Percentiles rank a stretch among this genome's conserved stretches.
Evolutionary conservation across 2,329 filamentous ascomycete genomes (phyloP).

Genomic region (Zasmidium angulare): DNA sequence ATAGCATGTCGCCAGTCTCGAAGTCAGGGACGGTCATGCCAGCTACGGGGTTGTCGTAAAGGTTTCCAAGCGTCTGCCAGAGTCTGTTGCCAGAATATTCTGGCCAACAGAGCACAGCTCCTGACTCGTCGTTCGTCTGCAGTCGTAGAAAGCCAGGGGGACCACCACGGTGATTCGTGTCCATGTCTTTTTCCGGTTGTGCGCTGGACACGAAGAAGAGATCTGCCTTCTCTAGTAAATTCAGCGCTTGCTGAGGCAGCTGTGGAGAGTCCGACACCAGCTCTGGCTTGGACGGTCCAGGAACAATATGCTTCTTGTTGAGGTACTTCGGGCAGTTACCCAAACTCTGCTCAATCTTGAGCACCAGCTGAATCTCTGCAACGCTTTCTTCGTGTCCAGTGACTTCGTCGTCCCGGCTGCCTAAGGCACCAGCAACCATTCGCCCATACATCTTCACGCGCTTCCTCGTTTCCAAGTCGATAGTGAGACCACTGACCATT

Average conservation of each 20-base stretch:
- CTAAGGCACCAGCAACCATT: slow-evolving; percentile 64
- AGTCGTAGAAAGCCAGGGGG: slow-evolving; percentile 72
- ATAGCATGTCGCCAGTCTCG: slow-evolving; percentile 69
- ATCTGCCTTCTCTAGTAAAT: slow-evolving; percentile 65
- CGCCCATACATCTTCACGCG: slow-evolving; percentile 72
- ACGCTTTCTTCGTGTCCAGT: slow-evolving; percentile 29
- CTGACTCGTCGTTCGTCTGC: slow-evolving; percentile 52
- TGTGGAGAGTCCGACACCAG: slow-evolving; percentile 49
- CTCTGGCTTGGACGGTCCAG: slow-evolving; percentile 55
- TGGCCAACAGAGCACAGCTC: slow-evolving; percentile 66
- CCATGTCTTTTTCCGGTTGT: slow-evolving; percentile 66
- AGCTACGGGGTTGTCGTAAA: slow-evolving; percentile 64
- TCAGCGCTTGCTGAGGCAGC: slow-evolving; percentile 56
- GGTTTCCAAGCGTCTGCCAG: slow-evolving; percentile 81
- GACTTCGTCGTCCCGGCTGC: slow-evolving; percentile 34
- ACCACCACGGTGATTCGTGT: slow-evolving; percentile 80
- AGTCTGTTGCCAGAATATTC: slow-evolving; percentile 83
- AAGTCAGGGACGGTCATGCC: slow-evolving; percentile 76
- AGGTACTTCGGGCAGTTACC: slow-evolving; percentile 87
- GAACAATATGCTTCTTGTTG: slow-evolving; percentile 67
- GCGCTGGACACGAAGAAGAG: slow-evolving; percentile 76
- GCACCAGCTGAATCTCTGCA: slow-evolving; percentile 57
- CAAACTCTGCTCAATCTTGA: slow-evolving; percentile 69
- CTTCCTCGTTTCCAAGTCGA: slow-evolving; percentile 66
- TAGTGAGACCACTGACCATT: slow-evolving; percentile 62